These are phyloP conservation scores for Acer saccharum DNA, from an alignment of 345 rosid species.

Conservation along the genomic window DNA sequence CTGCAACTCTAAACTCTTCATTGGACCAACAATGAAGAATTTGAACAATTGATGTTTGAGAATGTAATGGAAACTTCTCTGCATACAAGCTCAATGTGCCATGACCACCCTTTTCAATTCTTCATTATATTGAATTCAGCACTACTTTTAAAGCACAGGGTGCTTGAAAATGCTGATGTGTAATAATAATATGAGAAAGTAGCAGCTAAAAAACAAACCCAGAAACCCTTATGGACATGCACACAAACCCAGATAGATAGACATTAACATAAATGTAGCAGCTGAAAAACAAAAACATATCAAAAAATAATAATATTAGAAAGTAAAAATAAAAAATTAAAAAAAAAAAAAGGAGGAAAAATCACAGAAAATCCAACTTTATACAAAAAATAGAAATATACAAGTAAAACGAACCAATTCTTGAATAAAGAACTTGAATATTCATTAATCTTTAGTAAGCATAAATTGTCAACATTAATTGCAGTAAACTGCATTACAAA, in stretches of 20 bases:
- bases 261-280: neutral
- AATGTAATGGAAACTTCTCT: too few species aligned
- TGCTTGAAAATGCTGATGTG: too few species aligned
- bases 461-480: too few species aligned
- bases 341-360: neutral
- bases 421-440: too few species aligned
- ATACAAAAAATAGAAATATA: too few species aligned
- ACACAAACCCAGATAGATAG: neutral
- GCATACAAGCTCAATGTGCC: too few species aligned
- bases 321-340: slow-evolving; percentile 1
- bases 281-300: neutral
- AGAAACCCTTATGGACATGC: neutral
- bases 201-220: too few species aligned
- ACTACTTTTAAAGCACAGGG: slow-evolving; percentile 1
- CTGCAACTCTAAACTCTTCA: slow-evolving; percentile 1
- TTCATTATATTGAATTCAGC: neutral
- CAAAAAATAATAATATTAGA: neutral
- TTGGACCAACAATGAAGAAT: slow-evolving; percentile 6
- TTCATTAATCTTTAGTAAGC: too few species aligned
- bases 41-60: neutral
- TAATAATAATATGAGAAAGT: too few species aligned
- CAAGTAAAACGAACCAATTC: too few species aligned
- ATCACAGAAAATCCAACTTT: slow-evolving; percentile 55
- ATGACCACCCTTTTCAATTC: too few species aligned
- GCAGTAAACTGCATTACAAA: too few species aligned